Evolutionary conservation across 2,329 filamentous ascomycete species (phyloP).

Genomic region (Davidsoniella neocaledoniae): DNA sequence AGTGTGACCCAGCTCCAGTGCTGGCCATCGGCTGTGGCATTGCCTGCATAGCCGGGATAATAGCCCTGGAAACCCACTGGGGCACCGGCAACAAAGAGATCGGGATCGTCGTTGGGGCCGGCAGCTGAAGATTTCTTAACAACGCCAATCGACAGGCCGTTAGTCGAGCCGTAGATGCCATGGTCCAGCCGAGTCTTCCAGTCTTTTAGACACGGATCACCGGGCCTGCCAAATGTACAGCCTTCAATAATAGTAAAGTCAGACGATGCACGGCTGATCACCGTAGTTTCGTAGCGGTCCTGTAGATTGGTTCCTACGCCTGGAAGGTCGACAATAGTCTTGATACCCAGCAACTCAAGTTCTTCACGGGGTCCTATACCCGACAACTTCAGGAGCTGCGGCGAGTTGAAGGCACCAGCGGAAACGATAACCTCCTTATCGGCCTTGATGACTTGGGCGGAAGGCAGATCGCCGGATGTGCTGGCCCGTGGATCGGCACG

Average conservation of each 20-base stretch:
- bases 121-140: conserved; percentile 11
- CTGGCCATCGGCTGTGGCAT: conserved; percentile 25
- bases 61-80: conserved; percentile 38
- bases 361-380: conserved; percentile 29
- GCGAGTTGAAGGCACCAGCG: conserved; percentile 32
- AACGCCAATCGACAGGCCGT: conserved; percentile 12
- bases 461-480: conserved; percentile 14
- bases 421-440: conserved; percentile 32
- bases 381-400: conserved; percentile 33
- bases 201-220: conserved; percentile 4
- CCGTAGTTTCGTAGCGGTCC: conserved; percentile 26
- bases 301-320: conserved; percentile 32
- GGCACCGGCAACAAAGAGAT: conserved; percentile 37
- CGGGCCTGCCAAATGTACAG: conserved; percentile 6
- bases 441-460: conserved; percentile 16
- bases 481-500: conserved; percentile 21
- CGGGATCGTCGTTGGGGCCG: conserved; percentile 23
- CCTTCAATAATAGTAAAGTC: neutral
- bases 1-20: conserved; percentile 27
- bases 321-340: conserved; percentile 26
- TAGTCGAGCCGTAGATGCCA: conserved; percentile 8
- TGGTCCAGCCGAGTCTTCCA: neutral
- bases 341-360: conserved; percentile 27
- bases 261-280: conserved; percentile 17
- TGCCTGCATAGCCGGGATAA: conserved; percentile 34